Evolutionary conservation across 805 yeast species (phyloP), one percentile per base, ranked within the genome.

Genomic region (Myxozyma geophila): DNA sequence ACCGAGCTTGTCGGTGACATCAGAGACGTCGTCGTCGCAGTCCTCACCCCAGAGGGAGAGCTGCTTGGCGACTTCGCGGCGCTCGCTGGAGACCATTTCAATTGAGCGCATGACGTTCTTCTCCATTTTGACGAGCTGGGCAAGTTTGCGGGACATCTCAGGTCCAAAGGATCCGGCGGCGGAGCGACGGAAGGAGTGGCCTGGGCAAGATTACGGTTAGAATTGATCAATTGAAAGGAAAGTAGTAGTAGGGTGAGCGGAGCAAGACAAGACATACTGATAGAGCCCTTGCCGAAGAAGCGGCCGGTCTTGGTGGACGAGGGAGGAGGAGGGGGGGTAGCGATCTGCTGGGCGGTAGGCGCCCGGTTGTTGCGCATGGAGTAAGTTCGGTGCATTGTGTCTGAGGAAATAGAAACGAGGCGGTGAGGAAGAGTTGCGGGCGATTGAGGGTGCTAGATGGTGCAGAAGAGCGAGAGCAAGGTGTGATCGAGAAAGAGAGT

Each of bases 1-100:
- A 76, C 98, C 98, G 77, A 93, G 85, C 81, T 95, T 92, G 81
- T 93, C 99, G 71, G 98, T 93, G 69, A 93, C 92, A 78, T 93
- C 98, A 67, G 95, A 87, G 61, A 93, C 96, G 74, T 93, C 99
- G 74, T 93, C 98, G 77, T 93, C 98, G 76, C 92, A 92, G 76
- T 89, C 96, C 78, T 90, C 97, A 81, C 99, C 99, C 99, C 99
- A 93, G 71, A 88, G 78, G 41, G 98, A 92, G 77, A 93, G 85
- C 82, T 93, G 98, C 83, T 92, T 92, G 73, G 98, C 99, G 71
- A 92, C 97, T 74, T 89, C 92, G 77, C 92, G 87, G 78, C 98
- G 87, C 83, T 95, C 98, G 74, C 89, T 85, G 71, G 98, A 91
- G 64, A 91, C 92, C 70, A 90, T 83, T 82, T 95, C 98, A 74